A percentile compares a stretch with the other conserved stretches of the same genome.
These are phyloP conservation scores for Moesziomyces aphidis DNA, from an alignment of 1,284 basidiomycete species.

Conservation along the genomic window DNA sequence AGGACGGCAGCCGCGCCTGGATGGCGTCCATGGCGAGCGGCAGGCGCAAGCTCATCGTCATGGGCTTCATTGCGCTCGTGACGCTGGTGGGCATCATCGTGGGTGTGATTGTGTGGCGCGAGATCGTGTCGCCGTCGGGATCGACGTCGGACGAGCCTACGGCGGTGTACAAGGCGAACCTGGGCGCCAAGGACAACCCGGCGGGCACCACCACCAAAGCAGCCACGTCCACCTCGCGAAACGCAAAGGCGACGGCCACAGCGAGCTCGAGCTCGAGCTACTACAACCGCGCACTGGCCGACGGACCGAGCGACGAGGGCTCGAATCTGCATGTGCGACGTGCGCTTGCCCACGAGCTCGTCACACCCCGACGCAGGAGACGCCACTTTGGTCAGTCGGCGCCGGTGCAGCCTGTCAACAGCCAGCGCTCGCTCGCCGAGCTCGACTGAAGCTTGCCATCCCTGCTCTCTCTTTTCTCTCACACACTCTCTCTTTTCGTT, in stretches of 20 bases:
- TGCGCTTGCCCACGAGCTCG: constrained; percentile 9
- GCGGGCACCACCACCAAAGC: background rate
- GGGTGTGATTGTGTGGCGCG: constrained; percentile 60
- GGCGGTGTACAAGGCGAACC: constrained; percentile 41
- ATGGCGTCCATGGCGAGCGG: constrained; percentile 32
- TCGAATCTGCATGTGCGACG: constrained; percentile 16
- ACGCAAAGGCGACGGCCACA: constrained; percentile 7
- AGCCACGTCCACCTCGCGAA: too few relatives aligned
- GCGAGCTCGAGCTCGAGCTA: constrained; percentile 13
- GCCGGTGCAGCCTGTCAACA: constrained; percentile 3
- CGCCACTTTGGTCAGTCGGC: constrained; percentile 27
- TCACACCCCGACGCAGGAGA: constrained; percentile 12
- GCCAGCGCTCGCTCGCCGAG: constrained; percentile 3
- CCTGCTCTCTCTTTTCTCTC: background rate
- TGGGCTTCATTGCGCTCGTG: constrained; percentile 38
- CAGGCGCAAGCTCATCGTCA: constrained; percentile 43
- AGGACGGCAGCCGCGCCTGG: constrained; percentile 41
- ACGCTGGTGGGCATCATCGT: constrained; percentile 52
- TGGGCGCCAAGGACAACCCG: constrained; percentile 15
- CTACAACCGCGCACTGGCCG: constrained; percentile 13
- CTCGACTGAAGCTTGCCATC: constrained; percentile 6
- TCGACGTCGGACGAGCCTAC: constrained; percentile 23
- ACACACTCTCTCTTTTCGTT: constrained; percentile 6
- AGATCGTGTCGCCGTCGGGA: constrained; percentile 37
- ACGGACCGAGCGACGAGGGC: constrained; percentile 4